Percentiles rank a stretch among this genome's conserved stretches.
These are phyloP conservation scores for Ganoderma leucocontextum DNA, from an alignment of 1,284 basidiomycete species.

Conservation along the genomic window DNA sequence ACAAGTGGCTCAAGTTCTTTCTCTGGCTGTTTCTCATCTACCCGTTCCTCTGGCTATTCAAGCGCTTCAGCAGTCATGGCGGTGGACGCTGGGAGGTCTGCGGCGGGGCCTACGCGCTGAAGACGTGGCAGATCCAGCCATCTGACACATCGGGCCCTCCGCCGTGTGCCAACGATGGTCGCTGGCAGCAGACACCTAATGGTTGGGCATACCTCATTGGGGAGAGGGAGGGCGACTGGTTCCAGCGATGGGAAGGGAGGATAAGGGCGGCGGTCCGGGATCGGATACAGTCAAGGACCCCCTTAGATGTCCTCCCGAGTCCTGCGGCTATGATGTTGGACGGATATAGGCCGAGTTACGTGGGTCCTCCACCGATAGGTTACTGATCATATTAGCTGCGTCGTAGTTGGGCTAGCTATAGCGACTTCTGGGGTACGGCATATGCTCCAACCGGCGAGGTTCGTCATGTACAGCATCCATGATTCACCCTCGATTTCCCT, in stretches of 20 bases:
- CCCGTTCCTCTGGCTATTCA: slow-evolving; percentile 79
- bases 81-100: slow-evolving; percentile 75
- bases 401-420: neutral
- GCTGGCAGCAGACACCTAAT: slow-evolving; percentile 42
- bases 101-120: slow-evolving; percentile 73
- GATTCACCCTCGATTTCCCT: no score
- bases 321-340: slow-evolving; percentile 37
- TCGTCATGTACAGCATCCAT: neutral
- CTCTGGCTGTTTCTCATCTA: slow-evolving; percentile 71
- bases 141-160: slow-evolving; percentile 29
- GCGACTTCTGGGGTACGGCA: neutral
- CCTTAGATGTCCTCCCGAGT: slow-evolving; percentile 34
- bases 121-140: slow-evolving; percentile 48
- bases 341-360: slow-evolving; percentile 40
- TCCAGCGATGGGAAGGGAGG: slow-evolving; percentile 74
- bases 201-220: slow-evolving; percentile 56
- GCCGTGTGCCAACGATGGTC: slow-evolving; percentile 29
- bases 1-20: slow-evolving; percentile 70
- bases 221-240: slow-evolving; percentile 78
- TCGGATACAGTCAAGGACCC: slow-evolving; percentile 39
- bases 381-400: neutral
- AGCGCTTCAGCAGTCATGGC: slow-evolving; percentile 63
- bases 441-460: neutral
- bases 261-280: slow-evolving; percentile 51
- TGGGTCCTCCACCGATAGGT: slow-evolving; percentile 1